Percentiles rank a stretch among this genome's conserved stretches.
phyloP scores from a whole-genome alignment of 257 asterid genomes.

The Euphrasia confusa region DNA sequence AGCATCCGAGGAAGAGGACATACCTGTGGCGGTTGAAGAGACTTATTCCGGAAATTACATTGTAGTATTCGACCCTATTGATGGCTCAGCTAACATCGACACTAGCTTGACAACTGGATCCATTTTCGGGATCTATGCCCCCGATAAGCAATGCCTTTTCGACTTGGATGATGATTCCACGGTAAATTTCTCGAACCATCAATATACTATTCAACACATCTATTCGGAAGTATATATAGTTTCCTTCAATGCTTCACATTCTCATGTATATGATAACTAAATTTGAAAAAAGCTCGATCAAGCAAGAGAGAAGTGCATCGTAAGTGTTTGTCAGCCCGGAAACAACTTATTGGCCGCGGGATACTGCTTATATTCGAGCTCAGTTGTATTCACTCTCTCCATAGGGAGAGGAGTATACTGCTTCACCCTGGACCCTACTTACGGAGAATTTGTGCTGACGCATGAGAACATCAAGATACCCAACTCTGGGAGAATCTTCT shows the following conservation, averaged over 20 bases:
- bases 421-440: conserved; percentile 64
- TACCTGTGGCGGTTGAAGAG: conserved; percentile 87
- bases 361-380: conserved; percentile 77
- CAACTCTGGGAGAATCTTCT: conserved; percentile 50
- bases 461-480: conserved; percentile 71
- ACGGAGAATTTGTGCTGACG: conserved; percentile 69
- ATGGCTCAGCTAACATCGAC: conserved; percentile 85
- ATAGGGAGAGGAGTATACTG: conserved; percentile 63
- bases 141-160: conserved; percentile 58
- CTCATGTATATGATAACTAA: too few relatives aligned
- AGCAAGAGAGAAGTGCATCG: conserved; percentile 53
- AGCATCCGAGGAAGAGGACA: conserved; percentile 89
- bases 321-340: conserved; percentile 88
- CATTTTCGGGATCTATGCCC: conserved; percentile 74
- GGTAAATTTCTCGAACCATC: conserved; percentile 31
- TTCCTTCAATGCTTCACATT: background rate
- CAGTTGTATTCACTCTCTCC: conserved; percentile 62
- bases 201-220: background rate
- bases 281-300: conserved; percentile 48
- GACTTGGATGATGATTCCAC: conserved; percentile 46
- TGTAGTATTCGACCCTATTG: conserved; percentile 86
- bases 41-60: conserved; percentile 77
- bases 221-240: background rate
- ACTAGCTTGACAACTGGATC: conserved; percentile 80
- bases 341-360: conserved; percentile 81